Conservation (phyloP, 2,329 filamentous ascomycete genomes). For the Curvularia verruculosa region DNA sequence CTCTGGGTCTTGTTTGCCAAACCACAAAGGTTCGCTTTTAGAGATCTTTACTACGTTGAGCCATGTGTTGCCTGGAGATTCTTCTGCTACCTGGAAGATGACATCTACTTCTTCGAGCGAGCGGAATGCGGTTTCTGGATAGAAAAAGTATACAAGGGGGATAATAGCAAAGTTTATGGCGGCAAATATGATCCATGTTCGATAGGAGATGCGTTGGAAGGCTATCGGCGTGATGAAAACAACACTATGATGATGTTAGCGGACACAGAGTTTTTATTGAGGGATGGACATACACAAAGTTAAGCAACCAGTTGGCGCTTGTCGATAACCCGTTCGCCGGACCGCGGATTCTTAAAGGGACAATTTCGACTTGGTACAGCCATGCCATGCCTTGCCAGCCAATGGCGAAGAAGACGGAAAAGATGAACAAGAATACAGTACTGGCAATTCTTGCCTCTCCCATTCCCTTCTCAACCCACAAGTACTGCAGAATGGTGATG, state of each 20-base stretch:
- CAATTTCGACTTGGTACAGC: conserved; percentile 73
- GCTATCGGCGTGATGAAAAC: conserved; percentile 69
- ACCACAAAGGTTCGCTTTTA: conserved; percentile 60
- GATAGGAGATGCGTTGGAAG: conserved; percentile 60
- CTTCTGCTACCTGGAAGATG: conserved; percentile 62
- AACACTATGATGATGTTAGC: conserved; percentile 58
- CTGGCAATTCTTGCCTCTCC: conserved; percentile 44
- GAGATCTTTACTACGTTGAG: conserved; percentile 58
- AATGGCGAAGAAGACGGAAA: conserved; percentile 87
- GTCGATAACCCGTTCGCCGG: conserved; percentile 86
- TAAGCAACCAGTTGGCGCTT: conserved; percentile 83
- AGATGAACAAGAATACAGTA: conserved; percentile 80
- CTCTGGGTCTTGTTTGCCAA: conserved; percentile 60
- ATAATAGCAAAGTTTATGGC: conserved; percentile 58
- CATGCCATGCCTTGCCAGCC: conserved; percentile 79
- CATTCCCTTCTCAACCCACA: conserved; percentile 28
- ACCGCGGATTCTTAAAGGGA: conserved; percentile 84
- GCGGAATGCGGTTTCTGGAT: conserved; percentile 63
- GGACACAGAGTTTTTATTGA: background rate
- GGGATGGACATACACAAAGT: conserved; percentile 53
- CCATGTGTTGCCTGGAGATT: conserved; percentile 55
- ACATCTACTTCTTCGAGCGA: conserved; percentile 71
- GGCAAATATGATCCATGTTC: conserved; percentile 65
- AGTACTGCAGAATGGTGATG: conserved; percentile 34
- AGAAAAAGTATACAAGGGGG: conserved; percentile 64